Evolutionary conservation across 23 red algal genomes (phyloP).

Genomic region (Agarophyton chilense): DNA sequence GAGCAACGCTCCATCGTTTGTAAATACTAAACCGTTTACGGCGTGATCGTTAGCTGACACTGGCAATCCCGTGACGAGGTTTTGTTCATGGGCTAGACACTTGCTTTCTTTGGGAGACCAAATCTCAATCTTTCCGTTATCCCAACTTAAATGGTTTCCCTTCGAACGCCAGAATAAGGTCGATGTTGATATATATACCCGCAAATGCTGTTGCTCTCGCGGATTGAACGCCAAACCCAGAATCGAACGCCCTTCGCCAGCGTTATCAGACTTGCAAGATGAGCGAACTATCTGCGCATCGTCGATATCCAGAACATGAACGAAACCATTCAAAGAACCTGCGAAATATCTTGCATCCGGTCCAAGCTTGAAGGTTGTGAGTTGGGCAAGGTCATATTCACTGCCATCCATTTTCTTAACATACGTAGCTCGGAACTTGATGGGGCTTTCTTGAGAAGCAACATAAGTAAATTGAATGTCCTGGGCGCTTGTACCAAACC

Average conservation of each 20-base stretch:
- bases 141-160: conserved; percentile 18
- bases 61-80: conserved; percentile 61
- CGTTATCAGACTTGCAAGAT: conserved; percentile 45
- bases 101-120: conserved; percentile 4
- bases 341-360: conserved; percentile 59
- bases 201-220: background rate
- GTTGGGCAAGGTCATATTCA: conserved; percentile 37
- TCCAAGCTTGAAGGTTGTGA: conserved; percentile 55
- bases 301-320: conserved; percentile 61
- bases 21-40: conserved; percentile 47
- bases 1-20: conserved; percentile 49
- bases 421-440: conserved; percentile 42
- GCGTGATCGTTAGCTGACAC: conserved; percentile 68
- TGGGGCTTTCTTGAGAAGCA: conserved; percentile 13
- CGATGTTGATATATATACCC: conserved; percentile 48
- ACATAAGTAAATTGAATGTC: conserved; percentile 54
- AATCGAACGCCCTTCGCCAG: conserved; percentile 47
- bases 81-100: conserved; percentile 31
- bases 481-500: conserved; percentile 57
- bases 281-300: background rate
- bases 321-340: conserved; percentile 40
- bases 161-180: conserved; percentile 51
- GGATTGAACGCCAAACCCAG: conserved; percentile 74
- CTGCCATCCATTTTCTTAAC: conserved; percentile 23
- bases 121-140: conserved; percentile 72